phyloP scores from a whole-genome alignment of 2,329 filamentous ascomycete genomes.

The Cyphellophora attinorum region DNA sequence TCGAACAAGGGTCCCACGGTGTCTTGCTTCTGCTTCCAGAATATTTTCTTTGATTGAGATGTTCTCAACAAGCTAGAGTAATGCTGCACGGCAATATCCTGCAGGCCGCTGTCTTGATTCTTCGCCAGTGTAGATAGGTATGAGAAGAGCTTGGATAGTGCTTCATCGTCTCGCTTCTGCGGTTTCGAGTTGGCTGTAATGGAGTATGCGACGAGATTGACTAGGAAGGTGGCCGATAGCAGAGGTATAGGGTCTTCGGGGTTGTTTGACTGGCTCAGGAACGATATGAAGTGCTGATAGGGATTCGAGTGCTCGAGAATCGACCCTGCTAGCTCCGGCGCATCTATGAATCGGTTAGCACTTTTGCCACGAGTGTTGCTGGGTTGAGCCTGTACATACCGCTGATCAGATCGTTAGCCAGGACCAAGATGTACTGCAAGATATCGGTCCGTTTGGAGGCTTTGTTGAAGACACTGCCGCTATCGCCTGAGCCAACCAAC shows the following conservation, averaged over 20 bases:
- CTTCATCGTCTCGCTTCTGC: constrained; percentile 56
- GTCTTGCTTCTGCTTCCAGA: constrained; percentile 85
- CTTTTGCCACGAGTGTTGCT: too few species aligned
- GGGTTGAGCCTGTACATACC: constrained; percentile 42
- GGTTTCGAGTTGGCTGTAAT: constrained; percentile 52
- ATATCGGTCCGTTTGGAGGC: constrained; percentile 81
- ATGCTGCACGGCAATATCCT: constrained; percentile 90
- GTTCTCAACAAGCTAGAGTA: constrained; percentile 78
- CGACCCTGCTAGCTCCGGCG: constrained; percentile 66
- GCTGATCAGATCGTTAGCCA: constrained; percentile 78
- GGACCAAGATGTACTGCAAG: constrained; percentile 85
- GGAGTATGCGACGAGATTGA: constrained; percentile 62
- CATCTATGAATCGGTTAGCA: too few species aligned
- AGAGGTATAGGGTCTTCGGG: constrained; percentile 81
- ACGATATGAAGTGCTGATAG: constrained; percentile 70
- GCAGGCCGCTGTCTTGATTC: constrained; percentile 76
- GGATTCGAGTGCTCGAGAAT: constrained; percentile 62
- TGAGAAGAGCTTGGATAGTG: constrained; percentile 71
- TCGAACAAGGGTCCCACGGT: constrained; percentile 73
- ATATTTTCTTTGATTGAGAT: constrained; percentile 63
- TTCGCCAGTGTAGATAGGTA: constrained; percentile 79
- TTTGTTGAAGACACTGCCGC: constrained; percentile 71
- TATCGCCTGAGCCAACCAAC: constrained; percentile 60
- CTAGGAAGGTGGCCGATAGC: constrained; percentile 78
- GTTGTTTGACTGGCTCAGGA: constrained; percentile 74